These are phyloP conservation scores for Fusarium penzigii DNA, from an alignment of 2,329 filamentous ascomycete species.

Conservation along the genomic window DNA sequence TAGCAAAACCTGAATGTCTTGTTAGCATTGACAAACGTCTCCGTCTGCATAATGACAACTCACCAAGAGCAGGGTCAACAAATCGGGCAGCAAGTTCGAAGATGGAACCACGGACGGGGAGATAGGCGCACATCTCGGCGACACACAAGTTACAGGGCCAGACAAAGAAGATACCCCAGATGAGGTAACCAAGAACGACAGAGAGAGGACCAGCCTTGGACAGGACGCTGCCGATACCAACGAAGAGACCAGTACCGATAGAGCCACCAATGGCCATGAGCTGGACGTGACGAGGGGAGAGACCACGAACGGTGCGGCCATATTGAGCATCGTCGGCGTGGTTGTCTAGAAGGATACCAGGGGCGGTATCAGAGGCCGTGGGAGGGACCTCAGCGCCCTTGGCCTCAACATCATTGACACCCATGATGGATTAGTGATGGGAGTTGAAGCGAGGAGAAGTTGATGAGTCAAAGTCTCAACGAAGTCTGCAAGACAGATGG, in stretches of 20 bases:
- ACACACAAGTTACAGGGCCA: constrained; percentile 49
- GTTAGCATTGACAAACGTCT: neutral
- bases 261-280: constrained; percentile 52
- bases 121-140: constrained; percentile 59
- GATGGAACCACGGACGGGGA: constrained; percentile 55
- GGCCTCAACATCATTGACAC: constrained; percentile 25
- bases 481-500: neutral
- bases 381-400: constrained; percentile 25
- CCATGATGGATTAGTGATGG: constrained; percentile 16
- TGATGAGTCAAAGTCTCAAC: neutral
- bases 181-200: constrained; percentile 45
- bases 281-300: constrained; percentile 46
- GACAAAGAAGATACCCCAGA: constrained; percentile 46
- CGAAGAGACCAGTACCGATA: constrained; percentile 48
- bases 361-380: constrained; percentile 27
- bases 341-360: constrained; percentile 29
- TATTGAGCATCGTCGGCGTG: constrained; percentile 29
- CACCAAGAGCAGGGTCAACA: constrained; percentile 54
- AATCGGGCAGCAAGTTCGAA: constrained; percentile 57
- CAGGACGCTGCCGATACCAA: constrained; percentile 46
- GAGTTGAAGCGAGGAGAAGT: constrained; percentile 1
- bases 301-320: constrained; percentile 36
- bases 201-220: constrained; percentile 45
- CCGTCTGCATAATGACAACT: neutral
- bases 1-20: constrained; percentile 44